phyloP scores from a whole-genome alignment of 2,329 filamentous ascomycete genomes.

The Colletotrichum incanum region DNA sequence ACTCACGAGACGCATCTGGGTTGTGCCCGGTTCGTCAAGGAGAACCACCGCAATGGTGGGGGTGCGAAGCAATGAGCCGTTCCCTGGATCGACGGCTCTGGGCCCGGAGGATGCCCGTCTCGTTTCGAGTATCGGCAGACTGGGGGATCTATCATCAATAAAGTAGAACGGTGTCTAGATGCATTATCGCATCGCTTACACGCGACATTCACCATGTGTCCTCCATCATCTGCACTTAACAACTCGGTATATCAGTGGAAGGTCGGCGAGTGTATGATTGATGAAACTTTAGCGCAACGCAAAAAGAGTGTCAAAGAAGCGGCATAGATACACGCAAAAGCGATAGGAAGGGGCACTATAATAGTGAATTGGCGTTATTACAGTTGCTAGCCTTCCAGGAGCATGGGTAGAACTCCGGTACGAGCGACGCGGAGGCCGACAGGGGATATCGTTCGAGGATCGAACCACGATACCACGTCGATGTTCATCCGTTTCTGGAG shows the following conservation, averaged over 20 bases:
- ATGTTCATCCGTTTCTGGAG: conserved; percentile 11
- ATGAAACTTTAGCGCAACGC: conserved; percentile 24
- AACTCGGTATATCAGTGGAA: not conserved
- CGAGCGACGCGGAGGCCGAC: conserved; percentile 12
- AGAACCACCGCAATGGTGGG: not conserved
- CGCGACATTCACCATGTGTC: not conserved
- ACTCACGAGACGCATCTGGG: conserved; percentile 15
- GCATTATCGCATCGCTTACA: conserved; percentile 12
- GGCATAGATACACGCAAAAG: conserved; percentile 2
- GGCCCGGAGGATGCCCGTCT: conserved; percentile 4
- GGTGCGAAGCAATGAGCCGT: conserved; percentile 5
- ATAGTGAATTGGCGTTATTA: conserved; percentile 13
- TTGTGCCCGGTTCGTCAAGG: conserved; percentile 20
- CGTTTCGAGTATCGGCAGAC: conserved; percentile 11
- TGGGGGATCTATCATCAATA: not conserved
- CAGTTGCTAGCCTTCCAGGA: conserved; percentile 2
- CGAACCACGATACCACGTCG: conserved; percentile 13
- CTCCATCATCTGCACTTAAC: conserved; percentile 10
- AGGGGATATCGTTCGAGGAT: conserved; percentile 24
- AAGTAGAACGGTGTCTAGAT: not conserved
- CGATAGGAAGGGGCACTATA: conserved; percentile 21
- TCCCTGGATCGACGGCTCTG: conserved; percentile 4
- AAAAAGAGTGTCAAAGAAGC: not conserved
- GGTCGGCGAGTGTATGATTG: not conserved
- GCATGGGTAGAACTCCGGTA: conserved; percentile 12